A percentile compares a stretch with the other conserved stretches of the same genome.
Conservation (phyloP, 2,329 filamentous ascomycete genomes). For the Macroventuria anomochaeta region DNA sequence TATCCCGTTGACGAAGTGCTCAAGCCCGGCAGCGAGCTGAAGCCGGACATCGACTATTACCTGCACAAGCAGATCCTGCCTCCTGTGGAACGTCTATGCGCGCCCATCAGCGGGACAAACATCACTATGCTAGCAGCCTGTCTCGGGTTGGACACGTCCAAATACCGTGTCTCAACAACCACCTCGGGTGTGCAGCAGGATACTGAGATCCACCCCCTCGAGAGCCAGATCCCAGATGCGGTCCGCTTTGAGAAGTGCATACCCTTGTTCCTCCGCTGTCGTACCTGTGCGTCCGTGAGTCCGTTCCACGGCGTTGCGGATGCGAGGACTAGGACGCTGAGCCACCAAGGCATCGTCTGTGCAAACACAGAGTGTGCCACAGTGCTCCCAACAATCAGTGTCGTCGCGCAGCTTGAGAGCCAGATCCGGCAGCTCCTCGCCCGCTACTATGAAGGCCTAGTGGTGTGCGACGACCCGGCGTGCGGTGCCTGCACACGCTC, state of each 20-base stretch:
- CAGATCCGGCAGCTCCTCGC: slow-evolving; percentile 80
- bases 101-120: slow-evolving; percentile 92
- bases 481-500: slow-evolving; percentile 88
- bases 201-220: slow-evolving; percentile 77
- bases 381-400: slow-evolving; percentile 70
- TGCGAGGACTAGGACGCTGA: slow-evolving; percentile 55
- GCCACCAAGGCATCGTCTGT: slow-evolving; percentile 78
- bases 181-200: slow-evolving; percentile 55
- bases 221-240: slow-evolving; percentile 91
- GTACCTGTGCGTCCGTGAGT: slow-evolving; percentile 74
- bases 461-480: slow-evolving; percentile 86
- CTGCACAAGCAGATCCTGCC: slow-evolving; percentile 98
- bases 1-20: slow-evolving; percentile 84
- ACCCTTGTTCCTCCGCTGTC: slow-evolving; percentile 79
- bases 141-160: slow-evolving; percentile 86
- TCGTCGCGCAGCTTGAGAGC: slow-evolving; percentile 86
- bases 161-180: slow-evolving; percentile 76
- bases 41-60: slow-evolving; percentile 96
- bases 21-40: slow-evolving; percentile 75
- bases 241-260: slow-evolving; percentile 85
- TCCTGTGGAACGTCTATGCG: slow-evolving; percentile 95
- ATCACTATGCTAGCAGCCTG: slow-evolving; percentile 89
- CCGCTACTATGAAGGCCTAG: slow-evolving; percentile 90
- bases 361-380: slow-evolving; percentile 67
- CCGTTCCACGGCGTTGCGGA: slow-evolving; percentile 75